Conservation (phyloP, 75 land plant species). For the Larix kaempferi region DNA sequence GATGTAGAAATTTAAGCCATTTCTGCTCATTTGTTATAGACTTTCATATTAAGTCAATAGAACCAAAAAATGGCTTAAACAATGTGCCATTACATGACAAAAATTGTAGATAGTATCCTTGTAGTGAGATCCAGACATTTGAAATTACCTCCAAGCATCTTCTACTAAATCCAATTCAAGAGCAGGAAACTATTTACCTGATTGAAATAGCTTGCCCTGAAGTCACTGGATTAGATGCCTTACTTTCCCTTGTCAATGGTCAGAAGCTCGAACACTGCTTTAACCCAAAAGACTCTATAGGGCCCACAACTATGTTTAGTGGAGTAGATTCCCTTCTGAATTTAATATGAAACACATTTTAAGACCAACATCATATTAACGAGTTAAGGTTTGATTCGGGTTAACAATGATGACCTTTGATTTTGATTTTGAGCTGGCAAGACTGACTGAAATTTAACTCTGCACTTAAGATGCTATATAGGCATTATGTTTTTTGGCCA, state of each 20-base stretch:
- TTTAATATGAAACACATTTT: neutral
- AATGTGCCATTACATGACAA: neutral
- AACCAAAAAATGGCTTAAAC: neutral
- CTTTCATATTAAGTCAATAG: neutral
- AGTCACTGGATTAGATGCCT: neutral
- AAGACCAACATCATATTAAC: neutral
- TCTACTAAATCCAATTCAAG: neutral
- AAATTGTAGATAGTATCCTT: neutral
- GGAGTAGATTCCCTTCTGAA: neutral
- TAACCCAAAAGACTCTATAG: neutral
- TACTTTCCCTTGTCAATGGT: neutral
- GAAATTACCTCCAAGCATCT: slow-evolving; percentile 2
- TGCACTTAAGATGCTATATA: too few relatives aligned
- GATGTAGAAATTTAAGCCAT: neutral
- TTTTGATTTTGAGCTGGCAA: too few relatives aligned
- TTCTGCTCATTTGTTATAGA: neutral
- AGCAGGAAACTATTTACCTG: neutral
- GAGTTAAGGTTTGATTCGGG: neutral
- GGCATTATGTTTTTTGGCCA: neutral
- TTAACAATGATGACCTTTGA: too few relatives aligned
- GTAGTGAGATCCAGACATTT: neutral
- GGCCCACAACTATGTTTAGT: neutral
- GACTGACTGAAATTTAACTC: too few relatives aligned
- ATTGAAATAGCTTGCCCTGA: neutral
- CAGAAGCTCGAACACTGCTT: neutral